Conservation (phyloP, 768 basidiomycete genomes). For the Macrocybe gigantea region DNA sequence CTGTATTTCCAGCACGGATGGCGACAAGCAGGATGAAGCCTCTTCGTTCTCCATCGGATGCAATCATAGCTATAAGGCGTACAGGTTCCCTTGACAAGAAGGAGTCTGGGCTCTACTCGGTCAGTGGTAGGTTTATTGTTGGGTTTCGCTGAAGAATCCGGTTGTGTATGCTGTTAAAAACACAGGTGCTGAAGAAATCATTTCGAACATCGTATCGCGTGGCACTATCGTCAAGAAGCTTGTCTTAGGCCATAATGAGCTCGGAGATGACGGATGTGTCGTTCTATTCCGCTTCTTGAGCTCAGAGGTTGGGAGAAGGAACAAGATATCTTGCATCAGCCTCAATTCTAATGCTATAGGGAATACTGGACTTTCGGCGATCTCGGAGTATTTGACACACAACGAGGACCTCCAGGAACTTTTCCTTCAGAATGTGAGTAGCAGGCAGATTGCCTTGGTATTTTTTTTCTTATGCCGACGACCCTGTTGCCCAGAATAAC, state of each 20-base stretch:
- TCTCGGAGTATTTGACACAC: conserved; percentile 42
- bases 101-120: too few relatives aligned
- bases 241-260: conserved; percentile 47
- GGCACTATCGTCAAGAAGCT: conserved; percentile 41
- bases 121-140: too few relatives aligned
- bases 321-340: conserved; percentile 47
- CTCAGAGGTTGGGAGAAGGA: conserved; percentile 39
- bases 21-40: too few relatives aligned
- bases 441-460: background rate
- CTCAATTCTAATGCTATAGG: conserved; percentile 55
- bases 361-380: conserved; percentile 46
- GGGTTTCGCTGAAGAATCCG: background rate
- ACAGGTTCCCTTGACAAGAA: too few relatives aligned
- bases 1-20: too few relatives aligned
- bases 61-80: too few relatives aligned
- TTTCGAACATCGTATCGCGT: conserved; percentile 39
- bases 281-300: conserved; percentile 48
- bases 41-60: too few relatives aligned
- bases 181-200: conserved; percentile 46
- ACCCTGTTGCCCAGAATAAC: conserved; percentile 13
- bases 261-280: conserved; percentile 53
- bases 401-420: conserved; percentile 43
- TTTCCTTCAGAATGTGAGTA: conserved; percentile 53
- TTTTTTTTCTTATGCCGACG: background rate
- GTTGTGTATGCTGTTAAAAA: background rate